Base-by-base conservation (phyloP, 2,329 filamentous ascomycete genomes). In the Pestalotiopsis sp. region DNA sequence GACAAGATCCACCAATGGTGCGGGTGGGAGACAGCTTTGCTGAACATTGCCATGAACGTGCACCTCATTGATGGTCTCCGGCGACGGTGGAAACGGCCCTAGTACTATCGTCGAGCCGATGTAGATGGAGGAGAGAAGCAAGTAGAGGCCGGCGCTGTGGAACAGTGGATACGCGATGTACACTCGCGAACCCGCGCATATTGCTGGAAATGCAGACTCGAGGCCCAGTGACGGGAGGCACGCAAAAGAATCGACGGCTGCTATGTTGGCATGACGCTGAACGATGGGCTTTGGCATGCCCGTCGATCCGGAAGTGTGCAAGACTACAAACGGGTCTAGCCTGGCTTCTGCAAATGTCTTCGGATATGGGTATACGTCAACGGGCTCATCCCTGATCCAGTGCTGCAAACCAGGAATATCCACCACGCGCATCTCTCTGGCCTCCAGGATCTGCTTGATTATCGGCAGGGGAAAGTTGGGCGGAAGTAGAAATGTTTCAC, bases 221-320 rank as follows among this genome's bases (percentile, higher is more conserved):
- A 62, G 4, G 4, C 64, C 62, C 17, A 64, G 27, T 25, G 64
- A 61, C 6, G 52, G 61, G 39, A 71, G 62, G 4, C 13, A 13
- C 17, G 52, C 39, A 23, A 63, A 63, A 20, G 67, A 38, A 61
- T 69, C 69, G 4, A 69, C 1, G 6, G 64, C 20, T 17, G 61
- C 41, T 23, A 39, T 4, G 2, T 65, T 69, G 5, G 49, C 69
- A 56, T 71, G 67, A 20, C 59, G 67, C 41, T 66, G 65, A 2
- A 66, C 31, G 36, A 71, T 57, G 3, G 69, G 69, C 41, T 71
- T 70, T 13, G 70, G 70, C 20, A 68, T 3, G 6, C 69, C 61
- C 20, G 81, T 82, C 0, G 80, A 78, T n/a, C 81, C 81, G 14
- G 78, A 80, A 0, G 79, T 81, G 57, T 83, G 81, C 0, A 81